These are phyloP conservation scores for Smittium mucronatum DNA, from an alignment of 371 early-diverging fungal genomes.

Conservation along the genomic window DNA sequence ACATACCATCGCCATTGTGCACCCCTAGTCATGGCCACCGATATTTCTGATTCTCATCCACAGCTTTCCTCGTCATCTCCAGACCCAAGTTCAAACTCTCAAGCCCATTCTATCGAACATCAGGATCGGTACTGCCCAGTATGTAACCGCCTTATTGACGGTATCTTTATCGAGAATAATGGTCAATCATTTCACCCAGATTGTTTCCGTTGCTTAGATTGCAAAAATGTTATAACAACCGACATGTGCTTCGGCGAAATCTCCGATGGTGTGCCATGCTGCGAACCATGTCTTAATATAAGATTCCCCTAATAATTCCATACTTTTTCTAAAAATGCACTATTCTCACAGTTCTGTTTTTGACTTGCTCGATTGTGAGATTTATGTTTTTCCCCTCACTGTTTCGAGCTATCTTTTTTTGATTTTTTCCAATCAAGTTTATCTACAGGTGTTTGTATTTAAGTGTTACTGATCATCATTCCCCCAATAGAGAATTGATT, in stretches of 20 bases:
- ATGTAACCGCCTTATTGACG: conserved; percentile 36
- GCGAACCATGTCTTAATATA: conserved; percentile 36
- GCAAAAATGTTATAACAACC: conserved; percentile 35
- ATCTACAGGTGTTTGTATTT: too few relatives aligned
- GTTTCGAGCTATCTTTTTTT: too few relatives aligned
- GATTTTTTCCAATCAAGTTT: too few relatives aligned
- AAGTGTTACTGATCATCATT: too few relatives aligned
- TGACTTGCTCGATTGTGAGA: too few relatives aligned
- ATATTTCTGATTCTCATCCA: conserved; percentile 6
- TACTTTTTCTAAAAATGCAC: too few relatives aligned
- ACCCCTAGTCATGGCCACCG: conserved; percentile 7
- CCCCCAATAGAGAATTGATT: too few relatives aligned
- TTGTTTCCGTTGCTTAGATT: conserved; percentile 43
- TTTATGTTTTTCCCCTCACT: too few relatives aligned
- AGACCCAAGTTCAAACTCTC: neutral
- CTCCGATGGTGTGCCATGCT: conserved; percentile 37
- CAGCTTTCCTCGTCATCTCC: neutral
- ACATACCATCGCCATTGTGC: conserved; percentile 34
- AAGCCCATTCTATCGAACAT: conserved; percentile 11
- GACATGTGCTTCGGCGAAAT: conserved; percentile 44
- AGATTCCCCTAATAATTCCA: conserved; percentile 5
- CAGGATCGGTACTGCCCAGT: conserved; percentile 31
- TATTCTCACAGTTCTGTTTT: too few relatives aligned
- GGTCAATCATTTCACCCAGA: conserved; percentile 38
- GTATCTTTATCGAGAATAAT: conserved; percentile 40